Base-by-base conservation (phyloP, 2,329 filamentous ascomycete species). In the Orbilia ellipsospora region DNA sequence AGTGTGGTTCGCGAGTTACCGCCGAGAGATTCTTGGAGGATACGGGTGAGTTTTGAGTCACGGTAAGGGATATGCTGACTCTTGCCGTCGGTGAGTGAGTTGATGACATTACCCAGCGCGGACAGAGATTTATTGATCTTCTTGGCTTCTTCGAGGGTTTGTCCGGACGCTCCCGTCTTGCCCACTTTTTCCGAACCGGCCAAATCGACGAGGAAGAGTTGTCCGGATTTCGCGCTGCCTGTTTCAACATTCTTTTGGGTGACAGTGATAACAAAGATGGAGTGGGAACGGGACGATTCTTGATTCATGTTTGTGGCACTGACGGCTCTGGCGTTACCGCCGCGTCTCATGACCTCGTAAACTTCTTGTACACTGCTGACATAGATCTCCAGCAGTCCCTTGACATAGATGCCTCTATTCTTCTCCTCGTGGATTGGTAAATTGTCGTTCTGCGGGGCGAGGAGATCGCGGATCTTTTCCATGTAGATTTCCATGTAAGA, bases 1-100 rank as follows among this genome's bases (percentile, higher is more conserved):
- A 99, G 98, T 82, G 99, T 95, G 83, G 95, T 96, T 99, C 84
- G 93, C 95, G 86, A 96, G 98, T 99, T 99, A 4, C 95, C 95
- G 36, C 95, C 95, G 0, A 99, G 88, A 0, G 94, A 97, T 83
- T 99, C 99, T 80, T 99, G 99, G 63, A 99, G 88, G 4, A 99
- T 86, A 65, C 95, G 90, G 0, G 95, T 99, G 65, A 99, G 89
- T 81, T 98, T 99, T 77, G 94, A 98, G 84, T 99, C 98, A 80
- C 95, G 89, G 84, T 99, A 99, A 0, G 95, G 95, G 95, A 99
- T 92, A 82, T 99, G 95, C 79, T 96, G 94, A 77, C 89, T 90
- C 84, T 95, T 96, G 62, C 93, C 89, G 6, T 99, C 95, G 83
- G 95, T 99, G n/a, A 99, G 88, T 4, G 95, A 95, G 80, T 99